Evolutionary conservation across 108 stramenopile species (phyloP).

Genomic region (Pinguiococcus pyrenoidosus): DNA sequence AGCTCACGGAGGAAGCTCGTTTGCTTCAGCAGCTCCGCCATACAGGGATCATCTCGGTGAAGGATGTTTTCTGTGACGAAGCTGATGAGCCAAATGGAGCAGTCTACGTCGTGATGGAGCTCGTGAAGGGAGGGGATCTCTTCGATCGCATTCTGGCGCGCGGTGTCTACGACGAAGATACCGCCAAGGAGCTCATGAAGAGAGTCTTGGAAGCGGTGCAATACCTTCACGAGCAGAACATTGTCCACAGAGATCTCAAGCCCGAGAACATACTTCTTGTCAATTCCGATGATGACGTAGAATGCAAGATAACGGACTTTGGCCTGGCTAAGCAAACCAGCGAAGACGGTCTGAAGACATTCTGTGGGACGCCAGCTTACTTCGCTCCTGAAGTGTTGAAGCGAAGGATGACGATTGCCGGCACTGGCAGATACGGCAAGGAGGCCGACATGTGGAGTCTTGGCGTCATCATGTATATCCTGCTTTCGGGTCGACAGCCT

Average conservation of each 20-base stretch:
- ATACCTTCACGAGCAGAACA: slow-evolving; percentile 69
- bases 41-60: slow-evolving; percentile 71
- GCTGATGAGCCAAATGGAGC: too few species aligned
- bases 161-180: slow-evolving; percentile 22
- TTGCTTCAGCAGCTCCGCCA: slow-evolving; percentile 65
- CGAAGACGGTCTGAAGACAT: slow-evolving; percentile 47
- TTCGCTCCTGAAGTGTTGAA: not conserved
- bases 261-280: slow-evolving; percentile 80
- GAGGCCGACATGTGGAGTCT: slow-evolving; percentile 39
- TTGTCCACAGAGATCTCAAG: slow-evolving; percentile 84
- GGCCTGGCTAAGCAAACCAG: slow-evolving; percentile 75
- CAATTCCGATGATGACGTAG: slow-evolving; percentile 54
- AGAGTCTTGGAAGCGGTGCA: slow-evolving; percentile 2
- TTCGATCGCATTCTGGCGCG: slow-evolving; percentile 32
- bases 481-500: slow-evolving; percentile 32
- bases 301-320: slow-evolving; percentile 92
- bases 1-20: slow-evolving; percentile 62
- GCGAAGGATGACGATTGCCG: slow-evolving; percentile 20
- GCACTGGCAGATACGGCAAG: slow-evolving; percentile 22
- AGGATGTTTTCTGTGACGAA: slow-evolving; percentile 79
- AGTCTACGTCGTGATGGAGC: slow-evolving; percentile 38
- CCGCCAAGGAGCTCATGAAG: slow-evolving; percentile 23
- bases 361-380: slow-evolving; percentile 83
- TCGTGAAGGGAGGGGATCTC: slow-evolving; percentile 30
- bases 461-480: slow-evolving; percentile 37